Evolutionary conservation across 2,329 filamentous ascomycete species (phyloP).

Genomic region (Paraphoma sp.): DNA sequence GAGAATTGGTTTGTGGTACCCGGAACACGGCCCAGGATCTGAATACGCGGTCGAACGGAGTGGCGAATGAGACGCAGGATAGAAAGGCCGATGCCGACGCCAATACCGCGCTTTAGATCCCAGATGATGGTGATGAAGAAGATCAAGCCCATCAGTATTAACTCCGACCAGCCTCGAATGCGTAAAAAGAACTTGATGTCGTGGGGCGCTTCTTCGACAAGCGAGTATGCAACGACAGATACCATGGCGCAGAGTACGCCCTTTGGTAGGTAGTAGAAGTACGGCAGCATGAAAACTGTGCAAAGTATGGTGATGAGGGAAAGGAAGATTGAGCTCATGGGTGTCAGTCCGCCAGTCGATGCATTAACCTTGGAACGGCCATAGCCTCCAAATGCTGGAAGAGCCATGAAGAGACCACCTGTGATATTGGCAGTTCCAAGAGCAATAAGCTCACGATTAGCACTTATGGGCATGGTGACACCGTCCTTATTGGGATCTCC

Average conservation of each 20-base stretch:
- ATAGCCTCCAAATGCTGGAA: slow-evolving; percentile 95
- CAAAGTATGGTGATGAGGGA: slow-evolving; percentile 82
- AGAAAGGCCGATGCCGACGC: slow-evolving; percentile 89
- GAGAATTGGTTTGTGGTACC: slow-evolving; percentile 80
- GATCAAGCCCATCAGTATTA: slow-evolving; percentile 87
- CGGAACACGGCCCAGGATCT: slow-evolving; percentile 89
- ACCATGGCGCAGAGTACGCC: slow-evolving; percentile 93
- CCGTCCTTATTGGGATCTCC: slow-evolving; percentile 63
- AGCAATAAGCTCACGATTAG: slow-evolving; percentile 92
- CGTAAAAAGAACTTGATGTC: slow-evolving; percentile 89
- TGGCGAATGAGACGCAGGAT: slow-evolving; percentile 89
- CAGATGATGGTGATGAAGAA: slow-evolving; percentile 94
- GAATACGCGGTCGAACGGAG: slow-evolving; percentile 89
- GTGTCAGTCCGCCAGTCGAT: slow-evolving; percentile 87
- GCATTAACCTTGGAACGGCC: slow-evolving; percentile 95
- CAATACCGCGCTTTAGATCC: slow-evolving; percentile 91
- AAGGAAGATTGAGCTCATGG: slow-evolving; percentile 90
- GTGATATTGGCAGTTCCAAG: slow-evolving; percentile 90
- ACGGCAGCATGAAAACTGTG: slow-evolving; percentile 82
- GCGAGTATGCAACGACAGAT: slow-evolving; percentile 89
- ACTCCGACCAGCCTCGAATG: slow-evolving; percentile 85
- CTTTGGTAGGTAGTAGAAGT: slow-evolving; percentile 97
- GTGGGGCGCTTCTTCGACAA: slow-evolving; percentile 93
- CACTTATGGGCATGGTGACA: slow-evolving; percentile 82
- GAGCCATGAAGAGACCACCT: slow-evolving; percentile 87